phyloP scores from a whole-genome alignment of 83 land plant species.

The Isoetes engelmannii region DNA sequence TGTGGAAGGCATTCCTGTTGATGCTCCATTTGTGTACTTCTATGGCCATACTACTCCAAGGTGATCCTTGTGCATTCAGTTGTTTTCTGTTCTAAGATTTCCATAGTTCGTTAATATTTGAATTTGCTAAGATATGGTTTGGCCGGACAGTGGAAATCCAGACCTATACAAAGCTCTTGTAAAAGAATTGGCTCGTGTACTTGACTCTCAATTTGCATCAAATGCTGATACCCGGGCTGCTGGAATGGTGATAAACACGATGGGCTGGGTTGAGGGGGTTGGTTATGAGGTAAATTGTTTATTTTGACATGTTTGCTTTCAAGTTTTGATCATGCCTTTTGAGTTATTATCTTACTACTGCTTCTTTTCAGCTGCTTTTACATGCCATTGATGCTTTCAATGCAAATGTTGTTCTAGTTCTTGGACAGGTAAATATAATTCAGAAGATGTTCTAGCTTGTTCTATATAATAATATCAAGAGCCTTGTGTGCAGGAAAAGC shows the following conservation, averaged over 20 bases:
- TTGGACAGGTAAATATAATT: slow-evolving; percentile 67
- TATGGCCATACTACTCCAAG: slow-evolving; percentile 86
- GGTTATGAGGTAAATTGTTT: slow-evolving; percentile 74
- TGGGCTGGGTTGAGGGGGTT: slow-evolving; percentile 97
- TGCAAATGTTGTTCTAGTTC: slow-evolving; percentile 74
- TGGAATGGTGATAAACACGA: slow-evolving; percentile 96
- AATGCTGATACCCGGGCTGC: slow-evolving; percentile 77
- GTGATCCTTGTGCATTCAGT: slow-evolving; percentile 23
- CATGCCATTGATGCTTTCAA: slow-evolving; percentile 82
- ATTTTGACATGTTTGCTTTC: background rate
- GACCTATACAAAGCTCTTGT: slow-evolving; percentile 78
- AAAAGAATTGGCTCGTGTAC: slow-evolving; percentile 68
- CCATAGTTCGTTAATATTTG: background rate
- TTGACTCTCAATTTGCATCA: slow-evolving; percentile 62
- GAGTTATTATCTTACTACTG: background rate
- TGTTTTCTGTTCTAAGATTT: background rate
- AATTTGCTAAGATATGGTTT: background rate
- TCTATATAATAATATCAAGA: background rate
- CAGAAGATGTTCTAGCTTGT: background rate
- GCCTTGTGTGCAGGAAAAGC: slow-evolving; percentile 49
- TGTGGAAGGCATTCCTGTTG: slow-evolving; percentile 80
- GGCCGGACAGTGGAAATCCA: slow-evolving; percentile 51
- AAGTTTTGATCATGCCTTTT: slow-evolving; percentile 12
- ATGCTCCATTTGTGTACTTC: slow-evolving; percentile 77
- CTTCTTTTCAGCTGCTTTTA: slow-evolving; percentile 65